Conservation (phyloP, 2,329 filamentous ascomycete genomes). For the Paraphoma chrysanthemicola region DNA sequence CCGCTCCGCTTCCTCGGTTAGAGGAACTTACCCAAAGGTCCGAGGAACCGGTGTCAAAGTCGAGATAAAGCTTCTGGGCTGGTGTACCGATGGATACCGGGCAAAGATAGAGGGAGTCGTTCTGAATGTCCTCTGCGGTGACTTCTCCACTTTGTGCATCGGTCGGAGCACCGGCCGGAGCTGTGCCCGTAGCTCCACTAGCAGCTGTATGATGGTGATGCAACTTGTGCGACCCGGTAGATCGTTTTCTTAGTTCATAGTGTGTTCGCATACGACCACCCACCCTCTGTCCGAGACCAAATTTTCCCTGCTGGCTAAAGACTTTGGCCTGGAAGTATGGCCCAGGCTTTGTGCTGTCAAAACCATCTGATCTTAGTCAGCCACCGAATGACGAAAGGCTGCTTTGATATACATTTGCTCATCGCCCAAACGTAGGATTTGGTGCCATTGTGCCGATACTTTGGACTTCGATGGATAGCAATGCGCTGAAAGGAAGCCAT, state of each 20-base stretch:
- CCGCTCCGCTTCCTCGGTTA: not conserved
- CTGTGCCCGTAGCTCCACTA: not conserved
- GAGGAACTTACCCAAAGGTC: slow-evolving; percentile 66
- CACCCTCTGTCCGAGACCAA: not conserved
- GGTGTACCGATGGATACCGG: slow-evolving; percentile 71
- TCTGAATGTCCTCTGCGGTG: slow-evolving; percentile 68
- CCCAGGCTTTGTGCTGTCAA: slow-evolving; percentile 1
- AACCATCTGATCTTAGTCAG: not conserved
- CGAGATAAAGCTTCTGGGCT: slow-evolving; percentile 63
- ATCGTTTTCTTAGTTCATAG: not conserved
- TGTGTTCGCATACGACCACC: slow-evolving; percentile 1
- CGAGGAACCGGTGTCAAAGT: slow-evolving; percentile 75
- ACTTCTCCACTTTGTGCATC: slow-evolving; percentile 57
- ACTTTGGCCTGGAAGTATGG: not conserved
- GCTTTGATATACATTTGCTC: slow-evolving; percentile 6
- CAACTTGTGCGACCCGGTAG: not conserved
- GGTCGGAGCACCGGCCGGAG: not conserved
- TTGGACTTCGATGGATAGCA: slow-evolving; percentile 6
- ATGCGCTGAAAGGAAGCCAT: slow-evolving; percentile 9
- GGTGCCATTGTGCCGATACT: slow-evolving; percentile 10
- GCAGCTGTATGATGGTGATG: not conserved
- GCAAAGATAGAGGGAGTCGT: slow-evolving; percentile 71
- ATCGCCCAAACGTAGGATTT: slow-evolving; percentile 11
- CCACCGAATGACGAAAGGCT: no score
- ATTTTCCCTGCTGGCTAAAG: slow-evolving; percentile 1